A percentile compares a stretch with the other conserved stretches of the same genome.
Conservation (phyloP, 257 asterid species). For the Henckelia pumila region DNA sequence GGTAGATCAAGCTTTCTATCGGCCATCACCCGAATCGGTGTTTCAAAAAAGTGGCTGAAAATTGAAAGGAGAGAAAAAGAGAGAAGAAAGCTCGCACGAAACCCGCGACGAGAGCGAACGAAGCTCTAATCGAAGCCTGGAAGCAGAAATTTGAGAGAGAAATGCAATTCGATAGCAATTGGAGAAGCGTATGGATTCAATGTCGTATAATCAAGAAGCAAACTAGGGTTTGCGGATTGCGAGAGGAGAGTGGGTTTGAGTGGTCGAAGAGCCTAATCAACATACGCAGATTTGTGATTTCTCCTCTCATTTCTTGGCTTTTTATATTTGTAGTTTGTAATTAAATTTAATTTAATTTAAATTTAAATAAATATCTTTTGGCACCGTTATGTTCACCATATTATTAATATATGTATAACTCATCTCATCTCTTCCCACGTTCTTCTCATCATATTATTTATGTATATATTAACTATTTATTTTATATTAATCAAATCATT, state of each 20-base stretch:
- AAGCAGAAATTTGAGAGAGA: not conserved
- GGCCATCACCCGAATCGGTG: constrained; percentile 52
- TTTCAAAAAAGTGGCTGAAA: constrained; percentile 9
- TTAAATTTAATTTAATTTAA: too few relatives aligned
- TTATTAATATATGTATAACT: too few relatives aligned
- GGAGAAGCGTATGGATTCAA: not conserved
- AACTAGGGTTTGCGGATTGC: not conserved
- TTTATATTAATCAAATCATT: too few relatives aligned
- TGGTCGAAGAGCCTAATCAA: not conserved
- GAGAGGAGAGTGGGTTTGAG: not conserved
- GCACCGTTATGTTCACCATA: too few relatives aligned
- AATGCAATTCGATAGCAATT: not conserved
- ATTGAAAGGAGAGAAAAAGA: not conserved
- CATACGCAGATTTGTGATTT: not conserved
- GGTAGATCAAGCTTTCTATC: constrained; percentile 75
- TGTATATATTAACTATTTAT: too few relatives aligned
- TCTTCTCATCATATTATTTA: too few relatives aligned
- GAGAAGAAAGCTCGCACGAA: not conserved
- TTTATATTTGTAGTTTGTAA: too few relatives aligned
- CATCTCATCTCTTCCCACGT: too few relatives aligned
- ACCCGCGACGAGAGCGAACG: not conserved
- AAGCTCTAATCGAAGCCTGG: not conserved
- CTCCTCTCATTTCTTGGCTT: too few relatives aligned
- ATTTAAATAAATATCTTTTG: too few relatives aligned
- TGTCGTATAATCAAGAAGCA: not conserved